Percentiles rank a stretch among this genome's conserved stretches.
Evolutionary conservation across 352 stramenopile genomes (phyloP).

Genomic region (Phytophthora vignae): DNA sequence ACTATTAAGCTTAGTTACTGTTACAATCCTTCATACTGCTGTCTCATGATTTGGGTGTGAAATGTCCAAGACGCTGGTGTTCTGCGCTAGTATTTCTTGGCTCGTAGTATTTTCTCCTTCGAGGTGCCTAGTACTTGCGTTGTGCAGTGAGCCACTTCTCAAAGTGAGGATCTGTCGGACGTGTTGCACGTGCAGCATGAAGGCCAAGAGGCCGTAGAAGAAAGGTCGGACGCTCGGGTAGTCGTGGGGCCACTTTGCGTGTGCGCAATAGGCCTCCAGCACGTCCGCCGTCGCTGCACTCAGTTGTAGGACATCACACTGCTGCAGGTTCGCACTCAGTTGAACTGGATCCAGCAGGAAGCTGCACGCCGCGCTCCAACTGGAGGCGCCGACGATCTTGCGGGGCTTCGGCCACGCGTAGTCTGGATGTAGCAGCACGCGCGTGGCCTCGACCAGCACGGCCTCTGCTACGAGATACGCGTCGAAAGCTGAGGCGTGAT

Average conservation of each 20-base stretch:
- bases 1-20: too few species aligned
- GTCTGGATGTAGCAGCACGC: constrained; percentile 53
- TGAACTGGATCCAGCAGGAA: constrained; percentile 44
- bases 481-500: constrained; percentile 52
- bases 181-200: constrained; percentile 52
- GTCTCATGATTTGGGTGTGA: not conserved
- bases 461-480: constrained; percentile 68
- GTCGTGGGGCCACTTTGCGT: constrained; percentile 41
- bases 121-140: not conserved
- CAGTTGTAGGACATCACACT: constrained; percentile 8
- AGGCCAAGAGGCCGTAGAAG: constrained; percentile 45
- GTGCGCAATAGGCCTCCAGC: constrained; percentile 48
- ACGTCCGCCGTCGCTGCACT: constrained; percentile 16
- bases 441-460: constrained; percentile 56
- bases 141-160: constrained; percentile 35
- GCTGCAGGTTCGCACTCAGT: constrained; percentile 37
- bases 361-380: constrained; percentile 53
- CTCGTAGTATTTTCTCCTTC: not conserved
- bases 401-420: constrained; percentile 49
- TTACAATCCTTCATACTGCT: not conserved
- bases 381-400: constrained; percentile 65
- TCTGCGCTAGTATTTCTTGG: constrained; percentile 15
- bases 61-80: constrained; percentile 28
- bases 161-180: constrained; percentile 36
- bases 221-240: constrained; percentile 35